phyloP scores from a whole-genome alignment of 768 basidiomycete species.

The Phanerochaete carnosa region DNA sequence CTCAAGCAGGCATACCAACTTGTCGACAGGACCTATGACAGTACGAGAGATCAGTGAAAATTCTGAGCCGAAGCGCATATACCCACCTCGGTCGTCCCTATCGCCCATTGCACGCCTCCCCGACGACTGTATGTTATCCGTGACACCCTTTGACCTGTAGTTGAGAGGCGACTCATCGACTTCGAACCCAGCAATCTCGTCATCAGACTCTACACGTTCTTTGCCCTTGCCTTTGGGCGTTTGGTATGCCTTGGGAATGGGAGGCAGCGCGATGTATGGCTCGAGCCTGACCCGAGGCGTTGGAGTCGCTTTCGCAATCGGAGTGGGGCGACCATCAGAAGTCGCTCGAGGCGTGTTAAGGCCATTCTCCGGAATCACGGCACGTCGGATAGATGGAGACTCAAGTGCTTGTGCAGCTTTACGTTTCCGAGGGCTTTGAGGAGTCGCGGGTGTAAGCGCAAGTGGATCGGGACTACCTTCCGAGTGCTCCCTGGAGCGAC shows the following conservation, averaged over 20 bases:
- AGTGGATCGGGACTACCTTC: conserved; percentile 57
- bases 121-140: conserved; percentile 44
- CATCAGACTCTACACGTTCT: conserved; percentile 33
- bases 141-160: conserved; percentile 2
- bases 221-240: conserved; percentile 29
- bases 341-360: not conserved
- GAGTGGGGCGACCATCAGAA: conserved; percentile 2
- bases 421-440: conserved; percentile 49
- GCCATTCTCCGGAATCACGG: conserved; percentile 27
- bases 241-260: conserved; percentile 19
- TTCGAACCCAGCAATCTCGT: conserved; percentile 56
- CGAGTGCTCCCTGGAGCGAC: conserved; percentile 2
- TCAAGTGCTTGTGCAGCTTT: conserved; percentile 57
- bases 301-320: conserved; percentile 9
- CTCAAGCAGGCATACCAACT: conserved; percentile 70
- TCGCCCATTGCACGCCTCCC: conserved; percentile 60
- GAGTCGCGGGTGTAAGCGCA: conserved; percentile 32
- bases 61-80: conserved; percentile 7
- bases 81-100: conserved; percentile 69
- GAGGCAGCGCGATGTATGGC: conserved; percentile 28
- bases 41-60: not conserved
- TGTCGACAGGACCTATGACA: conserved; percentile 66
- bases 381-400: conserved; percentile 65
- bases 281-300: conserved; percentile 20
- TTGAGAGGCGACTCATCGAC: conserved; percentile 22